Evolutionary conservation across 208 protist genomes (phyloP), one percentile per base, ranked within the genome.

Genomic region (Strigomonas oncopelti): DNA sequence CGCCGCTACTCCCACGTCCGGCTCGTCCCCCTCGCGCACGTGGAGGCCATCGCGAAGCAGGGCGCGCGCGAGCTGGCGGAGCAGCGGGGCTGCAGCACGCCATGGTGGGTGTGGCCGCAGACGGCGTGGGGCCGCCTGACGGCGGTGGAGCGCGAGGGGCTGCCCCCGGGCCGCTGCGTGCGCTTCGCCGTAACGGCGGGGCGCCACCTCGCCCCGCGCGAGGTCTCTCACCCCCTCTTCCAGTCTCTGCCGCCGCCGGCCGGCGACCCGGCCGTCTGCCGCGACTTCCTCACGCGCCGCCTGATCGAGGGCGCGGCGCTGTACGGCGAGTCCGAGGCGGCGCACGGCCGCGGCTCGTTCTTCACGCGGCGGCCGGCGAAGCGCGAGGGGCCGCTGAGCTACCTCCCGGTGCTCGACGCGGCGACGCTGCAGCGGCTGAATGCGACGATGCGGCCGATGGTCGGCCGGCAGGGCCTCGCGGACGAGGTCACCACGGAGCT

Each of bases 401-500:
- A 78, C 62, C 54, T 93, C 32, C 85, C 88, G 0, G 79, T 93
- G 68, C 74, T 91, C 18, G 70, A 90, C 48, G 53, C 65, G 0
- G 27, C 51, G 11, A 80, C 78, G 29, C 67, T 93, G 53, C 69
- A 71, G 2, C 78, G 85, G 1, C 59, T 45, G n/a, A 76, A 69
- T 62, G 58, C 38, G 28, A 71, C 68, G 16, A 85, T 93, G 85
- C 83, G 88, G 18, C 88, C 88, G 5, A 83, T 93, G 81, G 56
- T 91, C 14, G 83, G 83, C 34, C 34, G 27, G 22, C 60, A 80
- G 24, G 81, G 81, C 9, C 69, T 83, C 25, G 61, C 74, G 25
- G 88, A 94, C 66, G 78, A 83, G n/a, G 83, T 90, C 31, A 73
- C 73, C 24, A 72, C 78, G n/a, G 88, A 94, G 74, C 61, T 88